These are phyloP conservation scores for Solanum infundibuliforme DNA, from an alignment of 257 asterid species.

Conservation along the genomic window DNA sequence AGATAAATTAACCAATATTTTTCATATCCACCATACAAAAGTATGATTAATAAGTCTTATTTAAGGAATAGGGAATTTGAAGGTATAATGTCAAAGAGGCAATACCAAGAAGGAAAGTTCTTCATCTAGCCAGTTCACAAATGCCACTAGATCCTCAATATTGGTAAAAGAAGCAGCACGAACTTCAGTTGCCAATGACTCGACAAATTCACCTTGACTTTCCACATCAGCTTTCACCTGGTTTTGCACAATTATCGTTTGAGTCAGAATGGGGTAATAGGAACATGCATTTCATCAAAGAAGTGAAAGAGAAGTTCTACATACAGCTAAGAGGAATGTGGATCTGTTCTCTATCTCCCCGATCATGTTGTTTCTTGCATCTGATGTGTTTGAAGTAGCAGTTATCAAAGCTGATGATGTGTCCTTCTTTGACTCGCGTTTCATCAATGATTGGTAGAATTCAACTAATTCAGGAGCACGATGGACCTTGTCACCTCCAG, in stretches of 20 bases:
- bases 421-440: conserved; percentile 89
- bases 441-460: conserved; percentile 84
- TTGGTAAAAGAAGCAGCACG: conserved; percentile 65
- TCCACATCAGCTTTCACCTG: conserved; percentile 99
- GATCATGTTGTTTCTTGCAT: conserved; percentile 89
- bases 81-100: background rate
- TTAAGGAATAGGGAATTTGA: background rate
- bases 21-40: background rate
- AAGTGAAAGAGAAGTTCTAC: conserved; percentile 11
- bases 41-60: background rate
- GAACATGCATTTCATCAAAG: background rate
- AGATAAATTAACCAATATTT: background rate
- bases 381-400: conserved; percentile 45
- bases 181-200: conserved; percentile 84
- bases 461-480: conserved; percentile 98
- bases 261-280: conserved; percentile 7
- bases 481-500: conserved; percentile 76
- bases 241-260: conserved; percentile 8
- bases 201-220: conserved; percentile 90
- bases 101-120: conserved; percentile 84
- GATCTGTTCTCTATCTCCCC: conserved; percentile 97
- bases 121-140: conserved; percentile 96
- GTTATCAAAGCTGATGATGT: conserved; percentile 50
- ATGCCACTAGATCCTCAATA: conserved; percentile 67
- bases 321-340: conserved; percentile 82